phyloP scores from a whole-genome alignment of 179 eudicot genomes.

The Actinidia polygama region DNA sequence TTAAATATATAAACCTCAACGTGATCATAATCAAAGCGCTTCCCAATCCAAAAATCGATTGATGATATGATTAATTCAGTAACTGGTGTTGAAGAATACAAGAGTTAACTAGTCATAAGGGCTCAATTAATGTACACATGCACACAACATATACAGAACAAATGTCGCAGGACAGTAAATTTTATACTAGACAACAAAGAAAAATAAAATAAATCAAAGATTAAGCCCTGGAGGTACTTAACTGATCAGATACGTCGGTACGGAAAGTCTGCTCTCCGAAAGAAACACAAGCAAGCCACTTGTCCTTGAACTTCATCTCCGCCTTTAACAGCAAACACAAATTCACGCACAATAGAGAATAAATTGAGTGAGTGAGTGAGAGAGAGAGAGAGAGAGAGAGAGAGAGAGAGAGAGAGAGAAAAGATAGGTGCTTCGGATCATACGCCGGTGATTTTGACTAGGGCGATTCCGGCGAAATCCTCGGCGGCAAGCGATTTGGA shows the following conservation, averaged over 20 bases:
- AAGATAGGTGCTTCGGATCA: constrained; percentile 8
- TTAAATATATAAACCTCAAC: no score
- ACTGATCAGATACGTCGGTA: constrained; percentile 80
- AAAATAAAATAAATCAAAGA: not conserved
- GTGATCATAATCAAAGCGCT: no score
- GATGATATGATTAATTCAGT: no score
- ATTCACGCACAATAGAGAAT: no score
- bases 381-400: not conserved
- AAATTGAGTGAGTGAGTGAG: not conserved
- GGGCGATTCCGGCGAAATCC: constrained; percentile 79
- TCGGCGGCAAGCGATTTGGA: constrained; percentile 43
- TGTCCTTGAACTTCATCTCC: constrained; percentile 91
- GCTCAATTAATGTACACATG: no score
- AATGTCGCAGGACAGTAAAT: no score
- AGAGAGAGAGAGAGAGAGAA: not conserved
- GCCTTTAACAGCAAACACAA: constrained; percentile 49
- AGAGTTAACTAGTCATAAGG: no score
- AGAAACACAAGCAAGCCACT: constrained; percentile 90
- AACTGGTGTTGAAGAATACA: no score
- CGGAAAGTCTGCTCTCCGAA: constrained; percentile 94
- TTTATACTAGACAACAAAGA: no score
- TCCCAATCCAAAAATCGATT: no score
- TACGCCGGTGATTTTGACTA: constrained; percentile 53
- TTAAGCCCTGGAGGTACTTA: constrained; percentile 24
- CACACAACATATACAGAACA: no score